These are phyloP conservation scores for Aspergillus awamori DNA, from an alignment of 2,329 filamentous ascomycete species.

Conservation along the genomic window DNA sequence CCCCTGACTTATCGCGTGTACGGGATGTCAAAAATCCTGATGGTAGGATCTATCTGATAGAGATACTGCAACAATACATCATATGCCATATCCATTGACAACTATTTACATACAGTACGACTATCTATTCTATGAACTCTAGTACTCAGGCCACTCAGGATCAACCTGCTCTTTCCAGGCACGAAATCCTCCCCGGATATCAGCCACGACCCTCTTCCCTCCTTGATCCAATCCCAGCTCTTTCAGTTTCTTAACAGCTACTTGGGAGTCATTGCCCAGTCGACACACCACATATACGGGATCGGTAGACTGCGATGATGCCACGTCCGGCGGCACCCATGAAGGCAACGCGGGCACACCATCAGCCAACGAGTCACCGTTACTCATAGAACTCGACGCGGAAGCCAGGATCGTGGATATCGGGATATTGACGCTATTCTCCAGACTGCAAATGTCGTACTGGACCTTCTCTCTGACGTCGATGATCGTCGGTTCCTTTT, in stretches of 20 bases:
- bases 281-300: conserved; percentile 52
- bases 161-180: conserved; percentile 50
- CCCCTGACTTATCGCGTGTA: not conserved
- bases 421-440: conserved; percentile 68
- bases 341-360: conserved; percentile 21
- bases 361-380: not conserved
- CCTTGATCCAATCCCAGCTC: conserved; percentile 39
- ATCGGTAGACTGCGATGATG: conserved; percentile 24
- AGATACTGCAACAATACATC: not conserved
- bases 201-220: conserved; percentile 40
- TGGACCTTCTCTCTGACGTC: conserved; percentile 86
- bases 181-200: conserved; percentile 47
- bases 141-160: conserved; percentile 46
- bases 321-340: conserved; percentile 34
- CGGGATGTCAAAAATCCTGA: too few species aligned
- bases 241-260: conserved; percentile 47
- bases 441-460: conserved; percentile 76
- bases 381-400: conserved; percentile 2
- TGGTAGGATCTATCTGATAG: not conserved
- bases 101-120: not conserved
- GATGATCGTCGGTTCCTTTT: conserved; percentile 61
- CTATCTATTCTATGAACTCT: not conserved
- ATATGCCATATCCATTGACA: not conserved
- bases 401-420: conserved; percentile 45
- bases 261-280: conserved; percentile 54